Conservation (phyloP, 306 rosid species). For the Chamaecrista fasciculata region DNA sequence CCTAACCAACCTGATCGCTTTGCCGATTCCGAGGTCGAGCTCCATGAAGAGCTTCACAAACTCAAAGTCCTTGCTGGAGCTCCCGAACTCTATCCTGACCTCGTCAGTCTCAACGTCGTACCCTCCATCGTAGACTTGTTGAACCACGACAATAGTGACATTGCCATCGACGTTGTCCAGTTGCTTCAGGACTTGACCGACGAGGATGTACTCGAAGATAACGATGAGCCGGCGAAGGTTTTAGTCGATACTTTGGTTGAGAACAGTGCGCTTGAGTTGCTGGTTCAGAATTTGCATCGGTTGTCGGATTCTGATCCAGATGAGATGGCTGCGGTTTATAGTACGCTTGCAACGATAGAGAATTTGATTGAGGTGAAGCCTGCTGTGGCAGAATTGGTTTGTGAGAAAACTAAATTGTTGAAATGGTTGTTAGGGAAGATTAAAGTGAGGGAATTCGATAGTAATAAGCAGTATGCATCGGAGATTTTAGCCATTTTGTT, state of each 20-base stretch:
- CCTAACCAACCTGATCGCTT: slow-evolving; percentile 86
- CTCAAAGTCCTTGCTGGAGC: slow-evolving; percentile 83
- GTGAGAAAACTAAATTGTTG: slow-evolving; percentile 75
- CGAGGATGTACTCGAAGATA: slow-evolving; percentile 75
- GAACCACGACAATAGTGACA: slow-evolving; percentile 80
- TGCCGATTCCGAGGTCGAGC: slow-evolving; percentile 89
- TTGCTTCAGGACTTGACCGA: slow-evolving; percentile 84
- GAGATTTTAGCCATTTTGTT: slow-evolving; percentile 86
- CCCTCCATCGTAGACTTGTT: slow-evolving; percentile 79
- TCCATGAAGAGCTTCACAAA: slow-evolving; percentile 86
- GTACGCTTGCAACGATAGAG: slow-evolving; percentile 75
- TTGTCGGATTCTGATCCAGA: slow-evolving; percentile 69
- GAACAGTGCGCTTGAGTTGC: slow-evolving; percentile 70
- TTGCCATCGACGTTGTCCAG: slow-evolving; percentile 79
- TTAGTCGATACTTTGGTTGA: slow-evolving; percentile 73
- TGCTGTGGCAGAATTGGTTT: slow-evolving; percentile 77
- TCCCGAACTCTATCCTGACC: slow-evolving; percentile 88
- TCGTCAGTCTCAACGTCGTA: slow-evolving; percentile 63
- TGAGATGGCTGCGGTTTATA: slow-evolving; percentile 65
- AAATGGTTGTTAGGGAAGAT: slow-evolving; percentile 92
- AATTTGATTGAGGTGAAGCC: slow-evolving; percentile 92
- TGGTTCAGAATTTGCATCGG: slow-evolving; percentile 76
- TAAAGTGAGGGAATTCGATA: slow-evolving; percentile 83
- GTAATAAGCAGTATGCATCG: slow-evolving; percentile 88
- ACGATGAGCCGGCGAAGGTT: slow-evolving; percentile 71